Evolutionary conservation across 129 eudicot species (phyloP), one percentile per base, ranked within the genome.

Genomic region (Flaveria ramosissima): DNA sequence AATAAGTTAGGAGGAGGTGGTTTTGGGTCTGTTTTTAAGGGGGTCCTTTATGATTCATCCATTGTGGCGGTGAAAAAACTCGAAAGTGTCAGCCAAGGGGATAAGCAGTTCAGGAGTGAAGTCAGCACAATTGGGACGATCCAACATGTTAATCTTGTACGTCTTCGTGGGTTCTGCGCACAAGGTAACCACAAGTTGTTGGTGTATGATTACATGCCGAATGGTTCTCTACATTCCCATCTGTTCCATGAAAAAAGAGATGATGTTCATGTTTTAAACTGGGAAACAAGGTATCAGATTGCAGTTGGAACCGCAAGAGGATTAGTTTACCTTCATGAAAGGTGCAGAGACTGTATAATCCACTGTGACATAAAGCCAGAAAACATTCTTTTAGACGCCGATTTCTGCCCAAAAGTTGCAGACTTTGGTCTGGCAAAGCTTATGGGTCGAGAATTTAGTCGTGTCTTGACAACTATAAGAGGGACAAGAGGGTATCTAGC

Each of bases 291-390:
- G 83, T 91, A 77, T 68, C 80, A 77, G 26, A 81, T 88, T 55
- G 87, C 94, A 3, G 71, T 85, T 1, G 97, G 97, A 24, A 77
- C 32, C 32, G 97, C 92, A 8, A 83, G 86, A 56, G 92, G 90
- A 6, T 74, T 91, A 75, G 82, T 78, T 62, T 91, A 88, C 85
- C 89, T 91, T 65, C 97, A 91, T 48, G 92, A 91, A 72, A 81
- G 85, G 64, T 88, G 97, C 77, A 77, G 86, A 73, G 85, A 86
- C 56, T 83, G 90, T 72, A 91, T 91, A 61, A 91, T 88, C 41
- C 94, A 91, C 70, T 91, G 95, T 55, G 97, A 91, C 82, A 91
- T 91, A 66, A 88, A 91, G 78, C 97, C 97, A 20, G 87, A 91
- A 73, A 91, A 88, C 74, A 86, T 88, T 30, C 86, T 91, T 48